Percentiles rank a stretch among this genome's conserved stretches.
phyloP scores from a whole-genome alignment of 495 filamentous ascomycete genomes.

The Lepidopterella palustris region DNA sequence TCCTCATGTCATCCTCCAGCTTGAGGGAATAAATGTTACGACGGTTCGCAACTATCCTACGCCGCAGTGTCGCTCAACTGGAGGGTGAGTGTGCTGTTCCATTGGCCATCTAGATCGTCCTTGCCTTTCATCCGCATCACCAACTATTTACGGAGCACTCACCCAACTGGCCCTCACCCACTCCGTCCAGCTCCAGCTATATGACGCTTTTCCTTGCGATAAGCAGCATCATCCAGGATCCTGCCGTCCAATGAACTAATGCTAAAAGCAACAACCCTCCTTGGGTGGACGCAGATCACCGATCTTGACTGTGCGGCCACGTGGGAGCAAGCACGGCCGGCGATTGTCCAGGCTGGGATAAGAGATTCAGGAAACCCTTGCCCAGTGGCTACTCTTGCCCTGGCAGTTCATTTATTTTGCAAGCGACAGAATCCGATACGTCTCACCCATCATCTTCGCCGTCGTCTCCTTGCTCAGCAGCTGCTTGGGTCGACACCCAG shows the following conservation, averaged over 20 bases:
- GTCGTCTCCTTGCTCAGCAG: conserved; percentile 29
- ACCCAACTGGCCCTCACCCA: too few species aligned
- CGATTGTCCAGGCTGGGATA: not conserved
- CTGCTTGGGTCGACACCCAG: conserved; percentile 62
- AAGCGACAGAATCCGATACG: not conserved
- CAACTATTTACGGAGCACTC: not conserved
- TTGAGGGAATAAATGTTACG: not conserved
- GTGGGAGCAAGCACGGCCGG: conserved; percentile 9
- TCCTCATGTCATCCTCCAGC: not conserved
- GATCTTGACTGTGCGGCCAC: conserved; percentile 24
- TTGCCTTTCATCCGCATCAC: not conserved
- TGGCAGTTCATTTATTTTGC: not conserved
- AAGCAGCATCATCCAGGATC: not conserved
- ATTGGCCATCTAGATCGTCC: not conserved
- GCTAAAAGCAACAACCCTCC: not conserved
- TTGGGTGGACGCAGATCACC: not conserved
- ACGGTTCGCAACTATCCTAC: too few species aligned
- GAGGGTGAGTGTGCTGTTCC: not conserved
- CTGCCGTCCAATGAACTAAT: conserved; percentile 1
- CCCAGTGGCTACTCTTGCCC: conserved; percentile 12
- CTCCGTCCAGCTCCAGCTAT: too few species aligned
- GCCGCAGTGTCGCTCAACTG: not conserved
- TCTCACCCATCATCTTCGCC: conserved; percentile 44
- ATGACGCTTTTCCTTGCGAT: not conserved
- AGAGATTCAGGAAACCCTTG: not conserved